These are phyloP conservation scores for Kwoniella heveanensis DNA, from an alignment of 768 basidiomycete species.

Conservation along the genomic window DNA sequence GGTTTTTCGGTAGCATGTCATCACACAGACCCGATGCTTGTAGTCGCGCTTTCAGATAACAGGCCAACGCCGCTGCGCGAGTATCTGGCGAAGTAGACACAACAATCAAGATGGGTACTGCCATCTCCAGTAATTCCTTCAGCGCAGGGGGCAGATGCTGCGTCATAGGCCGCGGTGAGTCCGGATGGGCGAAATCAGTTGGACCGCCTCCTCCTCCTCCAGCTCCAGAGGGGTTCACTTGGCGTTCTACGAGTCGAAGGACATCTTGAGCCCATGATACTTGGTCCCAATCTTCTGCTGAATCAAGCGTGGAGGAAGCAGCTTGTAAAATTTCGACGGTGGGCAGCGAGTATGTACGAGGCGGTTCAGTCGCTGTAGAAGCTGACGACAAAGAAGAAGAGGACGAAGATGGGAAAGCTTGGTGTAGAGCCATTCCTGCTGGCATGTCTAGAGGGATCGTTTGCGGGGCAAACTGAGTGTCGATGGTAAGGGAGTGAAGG, in stretches of 20 bases:
- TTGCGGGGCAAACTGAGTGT: not conserved
- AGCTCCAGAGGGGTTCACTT: conserved; percentile 56
- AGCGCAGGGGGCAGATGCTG: conserved; percentile 66
- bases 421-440: conserved; percentile 13
- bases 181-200: conserved; percentile 31
- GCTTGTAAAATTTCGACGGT: conserved; percentile 62
- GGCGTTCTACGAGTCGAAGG: conserved; percentile 72
- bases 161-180: conserved; percentile 58
- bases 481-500: not conserved
- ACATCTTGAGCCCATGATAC: conserved; percentile 83
- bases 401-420: conserved; percentile 29
- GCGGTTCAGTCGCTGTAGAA: conserved; percentile 26
- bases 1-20: conserved; percentile 66
- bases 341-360: conserved; percentile 70
- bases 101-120: conserved; percentile 62
- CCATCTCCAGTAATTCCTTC: conserved; percentile 64
- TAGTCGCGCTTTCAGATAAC: conserved; percentile 76
- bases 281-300: conserved; percentile 65
- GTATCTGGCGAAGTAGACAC: conserved; percentile 52
- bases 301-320: conserved; percentile 60
- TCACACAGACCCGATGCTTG: conserved; percentile 65
- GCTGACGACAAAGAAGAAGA: conserved; percentile 27
- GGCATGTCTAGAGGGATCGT: not conserved
- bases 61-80: conserved; percentile 67
- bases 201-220: conserved; percentile 60